A percentile compares a stretch with the other conserved stretches of the same genome.
Conservation (phyloP, 2,329 filamentous ascomycete species). For the Xylaria sp. region DNA sequence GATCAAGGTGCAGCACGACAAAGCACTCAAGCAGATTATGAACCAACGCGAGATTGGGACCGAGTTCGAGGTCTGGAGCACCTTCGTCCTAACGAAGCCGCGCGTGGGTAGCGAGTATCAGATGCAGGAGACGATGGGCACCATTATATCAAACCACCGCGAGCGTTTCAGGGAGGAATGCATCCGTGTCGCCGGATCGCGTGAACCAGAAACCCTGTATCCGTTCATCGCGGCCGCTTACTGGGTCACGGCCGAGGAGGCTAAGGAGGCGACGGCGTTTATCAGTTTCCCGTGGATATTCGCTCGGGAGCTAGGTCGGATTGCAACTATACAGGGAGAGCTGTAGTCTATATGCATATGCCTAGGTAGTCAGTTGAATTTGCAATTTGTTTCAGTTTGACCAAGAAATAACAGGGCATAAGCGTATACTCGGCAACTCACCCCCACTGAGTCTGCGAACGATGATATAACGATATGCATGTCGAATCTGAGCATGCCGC, state of each 20-base stretch:
- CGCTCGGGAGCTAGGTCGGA: constrained; percentile 69
- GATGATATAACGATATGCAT: no score
- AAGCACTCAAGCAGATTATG: constrained; percentile 77
- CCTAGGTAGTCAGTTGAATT: no score
- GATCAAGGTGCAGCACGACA: constrained; percentile 81
- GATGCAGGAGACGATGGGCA: constrained; percentile 80
- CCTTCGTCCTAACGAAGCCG: constrained; percentile 80
- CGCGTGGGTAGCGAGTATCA: constrained; percentile 80
- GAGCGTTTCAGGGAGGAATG: constrained; percentile 72
- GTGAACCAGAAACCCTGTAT: constrained; percentile 63
- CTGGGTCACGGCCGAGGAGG: constrained; percentile 74
- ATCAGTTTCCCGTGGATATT: constrained; percentile 97
- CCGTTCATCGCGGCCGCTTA: constrained; percentile 90
- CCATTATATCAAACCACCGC: constrained; percentile 69
- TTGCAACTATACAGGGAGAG: no score
- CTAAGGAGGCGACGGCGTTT: constrained; percentile 74
- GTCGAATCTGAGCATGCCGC: no score
- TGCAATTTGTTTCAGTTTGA: no score
- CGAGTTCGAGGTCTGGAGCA: constrained; percentile 91
- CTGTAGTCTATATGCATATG: no score
- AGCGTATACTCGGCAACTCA: no score
- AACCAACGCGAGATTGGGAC: constrained; percentile 81
- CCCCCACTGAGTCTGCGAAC: no score
- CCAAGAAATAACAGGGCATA: no score
- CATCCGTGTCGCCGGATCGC: constrained; percentile 65